Conservation (phyloP, 139 green algal species). For the Chlamydomonas sphaeroides region DNA sequence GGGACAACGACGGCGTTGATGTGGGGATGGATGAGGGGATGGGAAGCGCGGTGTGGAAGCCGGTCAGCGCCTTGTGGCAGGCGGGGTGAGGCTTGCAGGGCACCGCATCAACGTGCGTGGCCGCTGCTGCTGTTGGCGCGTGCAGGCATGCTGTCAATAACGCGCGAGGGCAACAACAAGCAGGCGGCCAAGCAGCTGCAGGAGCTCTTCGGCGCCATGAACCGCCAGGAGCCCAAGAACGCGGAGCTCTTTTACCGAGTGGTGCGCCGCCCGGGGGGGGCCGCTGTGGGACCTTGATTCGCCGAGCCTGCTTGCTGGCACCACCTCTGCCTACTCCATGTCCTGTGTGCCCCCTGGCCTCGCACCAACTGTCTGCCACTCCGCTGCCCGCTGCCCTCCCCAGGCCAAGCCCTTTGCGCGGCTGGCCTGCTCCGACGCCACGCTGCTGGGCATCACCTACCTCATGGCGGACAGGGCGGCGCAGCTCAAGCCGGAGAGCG, state of each 20-base stretch:
- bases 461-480: constrained; percentile 57
- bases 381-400: too few species aligned
- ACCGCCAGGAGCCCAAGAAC: constrained; percentile 69
- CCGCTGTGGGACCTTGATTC: too few species aligned
- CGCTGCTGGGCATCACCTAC: constrained; percentile 50
- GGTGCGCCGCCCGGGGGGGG: constrained; percentile 3
- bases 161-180: constrained; percentile 59
- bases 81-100: too few species aligned
- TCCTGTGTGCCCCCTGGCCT: too few species aligned
- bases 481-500: constrained; percentile 59
- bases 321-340: neutral
- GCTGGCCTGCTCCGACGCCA: constrained; percentile 54
- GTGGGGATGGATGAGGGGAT: too few species aligned
- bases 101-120: too few species aligned
- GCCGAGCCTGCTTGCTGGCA: too few species aligned
- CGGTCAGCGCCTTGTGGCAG: too few species aligned
- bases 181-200: constrained; percentile 55
- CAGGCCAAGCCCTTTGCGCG: constrained; percentile 55
- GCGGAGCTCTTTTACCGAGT: constrained; percentile 56
- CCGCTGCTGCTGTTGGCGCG: neutral
- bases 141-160: constrained; percentile 34
- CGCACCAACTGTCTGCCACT: too few species aligned
- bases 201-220: constrained; percentile 55
- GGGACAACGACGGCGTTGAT: too few species aligned
- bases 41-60: too few species aligned